Conservation (phyloP, 2,329 filamentous ascomycete genomes). For the Sclerotinia minor region DNA sequence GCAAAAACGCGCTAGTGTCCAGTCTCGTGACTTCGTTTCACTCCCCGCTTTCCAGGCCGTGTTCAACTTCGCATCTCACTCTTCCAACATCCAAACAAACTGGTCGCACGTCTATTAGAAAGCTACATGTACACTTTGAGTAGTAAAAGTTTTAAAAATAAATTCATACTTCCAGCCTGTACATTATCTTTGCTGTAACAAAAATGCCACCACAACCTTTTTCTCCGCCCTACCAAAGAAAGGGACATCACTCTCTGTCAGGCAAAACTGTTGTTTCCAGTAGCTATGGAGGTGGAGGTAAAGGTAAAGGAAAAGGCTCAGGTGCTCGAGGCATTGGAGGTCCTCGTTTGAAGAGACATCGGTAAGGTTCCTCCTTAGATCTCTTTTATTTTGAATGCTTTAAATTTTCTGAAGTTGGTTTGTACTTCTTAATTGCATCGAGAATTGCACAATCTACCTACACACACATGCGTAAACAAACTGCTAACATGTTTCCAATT, state of each 20-base stretch:
- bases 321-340: slow-evolving; percentile 25
- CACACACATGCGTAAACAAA: background rate
- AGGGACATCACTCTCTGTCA: background rate
- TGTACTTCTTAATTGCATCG: background rate
- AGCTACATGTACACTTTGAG: background rate
- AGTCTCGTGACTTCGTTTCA: slow-evolving; percentile 9
- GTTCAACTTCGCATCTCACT: background rate
- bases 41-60: background rate
- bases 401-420: background rate
- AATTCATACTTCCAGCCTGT: background rate
- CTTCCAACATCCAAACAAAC: background rate
- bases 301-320: slow-evolving; percentile 29
- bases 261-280: slow-evolving; percentile 6
- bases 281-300: slow-evolving; percentile 14
- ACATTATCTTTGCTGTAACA: background rate
- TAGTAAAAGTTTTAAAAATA: background rate
- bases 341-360: slow-evolving; percentile 26
- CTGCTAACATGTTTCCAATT: slow-evolving; percentile 13
- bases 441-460: background rate
- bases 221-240: background rate
- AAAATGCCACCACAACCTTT: background rate
- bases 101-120: background rate
- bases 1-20: background rate
- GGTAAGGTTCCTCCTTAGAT: slow-evolving; percentile 4
- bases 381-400: background rate